Conservation (phyloP, 768 basidiomycete genomes). For the Phlebiopsis flavidoalba region DNA sequence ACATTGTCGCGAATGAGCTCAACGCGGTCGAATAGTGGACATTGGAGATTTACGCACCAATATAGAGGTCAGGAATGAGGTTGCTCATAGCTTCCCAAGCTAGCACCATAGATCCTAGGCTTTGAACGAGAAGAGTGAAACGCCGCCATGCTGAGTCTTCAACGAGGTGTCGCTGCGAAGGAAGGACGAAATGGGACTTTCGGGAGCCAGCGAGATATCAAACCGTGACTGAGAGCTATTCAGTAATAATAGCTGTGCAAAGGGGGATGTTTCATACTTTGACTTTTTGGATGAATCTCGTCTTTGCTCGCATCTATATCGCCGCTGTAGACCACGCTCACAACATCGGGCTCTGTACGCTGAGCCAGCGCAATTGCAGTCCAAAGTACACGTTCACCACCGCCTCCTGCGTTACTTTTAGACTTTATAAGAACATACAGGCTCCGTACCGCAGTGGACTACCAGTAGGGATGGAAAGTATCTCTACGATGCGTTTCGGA, state of each 20-base stretch:
- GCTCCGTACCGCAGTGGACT: background rate
- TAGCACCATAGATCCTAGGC: constrained; percentile 79
- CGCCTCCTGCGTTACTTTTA: constrained; percentile 89
- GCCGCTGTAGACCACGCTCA: constrained; percentile 86
- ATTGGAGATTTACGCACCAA: constrained; percentile 48
- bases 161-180: constrained; percentile 62
- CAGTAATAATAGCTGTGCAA: background rate
- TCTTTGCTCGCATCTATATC: constrained; percentile 78
- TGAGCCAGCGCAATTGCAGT: constrained; percentile 80
- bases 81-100: constrained; percentile 77
- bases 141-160: constrained; percentile 80
- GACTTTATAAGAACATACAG: constrained; percentile 21
- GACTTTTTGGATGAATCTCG: constrained; percentile 74
- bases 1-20: background rate
- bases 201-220: constrained; percentile 64
- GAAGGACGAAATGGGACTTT: constrained; percentile 78
- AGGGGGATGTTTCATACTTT: constrained; percentile 44
- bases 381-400: constrained; percentile 95
- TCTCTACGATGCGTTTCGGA: constrained; percentile 49
- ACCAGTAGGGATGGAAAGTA: constrained; percentile 99
- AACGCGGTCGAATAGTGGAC: background rate
- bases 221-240: constrained; percentile 58
- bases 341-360: constrained; percentile 51
- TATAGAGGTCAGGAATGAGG: constrained; percentile 85
- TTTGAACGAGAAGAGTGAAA: constrained; percentile 94